Conservation (phyloP, 202 grass and related monocot genomes). For the Schoenoplectus tabernaemontani region DNA sequence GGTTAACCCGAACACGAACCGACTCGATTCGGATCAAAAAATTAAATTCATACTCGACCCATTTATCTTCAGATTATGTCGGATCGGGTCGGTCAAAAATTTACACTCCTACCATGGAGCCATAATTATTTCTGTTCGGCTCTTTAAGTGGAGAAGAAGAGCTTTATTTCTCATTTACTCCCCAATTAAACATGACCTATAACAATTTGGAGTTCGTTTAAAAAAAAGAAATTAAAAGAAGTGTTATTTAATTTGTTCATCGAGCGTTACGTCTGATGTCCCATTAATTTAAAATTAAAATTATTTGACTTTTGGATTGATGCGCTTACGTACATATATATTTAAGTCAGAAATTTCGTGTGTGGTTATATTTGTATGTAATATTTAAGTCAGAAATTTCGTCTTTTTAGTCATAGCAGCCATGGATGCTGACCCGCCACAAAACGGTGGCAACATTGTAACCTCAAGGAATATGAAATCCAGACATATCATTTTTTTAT, state of each 20-base stretch:
- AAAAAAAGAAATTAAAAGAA: not conserved
- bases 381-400: not conserved
- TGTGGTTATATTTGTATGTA: not conserved
- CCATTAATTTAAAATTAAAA: not conserved
- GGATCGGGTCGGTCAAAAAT: too few species aligned
- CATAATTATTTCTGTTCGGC: too few species aligned
- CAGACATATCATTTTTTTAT: not conserved
- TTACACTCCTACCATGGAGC: too few species aligned
- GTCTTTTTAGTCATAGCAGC: not conserved
- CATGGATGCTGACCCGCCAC: not conserved
- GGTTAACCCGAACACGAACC: too few species aligned
- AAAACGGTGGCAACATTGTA: not conserved
- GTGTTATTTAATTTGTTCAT: not conserved
- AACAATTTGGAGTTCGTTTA: not conserved
- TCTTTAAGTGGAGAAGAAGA: too few species aligned
- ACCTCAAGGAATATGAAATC: not conserved
- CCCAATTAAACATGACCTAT: too few species aligned
- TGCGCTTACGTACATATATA: not conserved
- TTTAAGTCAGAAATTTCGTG: not conserved
- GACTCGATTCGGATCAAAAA: too few species aligned
- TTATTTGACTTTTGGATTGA: not conserved
- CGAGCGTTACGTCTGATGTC: not conserved
- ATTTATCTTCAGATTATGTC: too few species aligned
- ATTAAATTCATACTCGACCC: too few species aligned
- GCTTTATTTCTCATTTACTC: too few species aligned